A percentile compares a stretch with the other conserved stretches of the same genome.
Evolutionary conservation across 352 stramenopile genomes (phyloP).

Genomic region (Globisporangium takayamanum): DNA sequence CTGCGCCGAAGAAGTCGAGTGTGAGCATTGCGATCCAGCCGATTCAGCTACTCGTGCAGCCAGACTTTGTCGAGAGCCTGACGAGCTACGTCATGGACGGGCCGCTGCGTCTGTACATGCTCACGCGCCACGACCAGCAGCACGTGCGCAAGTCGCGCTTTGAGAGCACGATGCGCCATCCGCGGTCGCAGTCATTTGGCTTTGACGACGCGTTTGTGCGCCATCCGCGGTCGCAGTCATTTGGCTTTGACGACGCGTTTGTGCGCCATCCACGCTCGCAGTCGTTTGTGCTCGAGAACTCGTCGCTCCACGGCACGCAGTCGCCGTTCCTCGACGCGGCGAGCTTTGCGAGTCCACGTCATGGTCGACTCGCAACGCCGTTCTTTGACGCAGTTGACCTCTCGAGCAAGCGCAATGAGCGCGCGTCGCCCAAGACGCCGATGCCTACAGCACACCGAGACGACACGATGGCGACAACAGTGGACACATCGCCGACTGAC

Average conservation of each 20-base stretch:
- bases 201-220: neutral
- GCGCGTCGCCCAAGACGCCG: neutral
- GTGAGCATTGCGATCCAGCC: conserved; percentile 42
- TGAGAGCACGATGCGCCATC: conserved; percentile 1
- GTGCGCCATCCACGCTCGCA: conserved; percentile 11
- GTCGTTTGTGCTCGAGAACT: conserved; percentile 14
- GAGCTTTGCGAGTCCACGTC: conserved; percentile 13
- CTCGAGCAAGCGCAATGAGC: conserved; percentile 13
- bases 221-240: conserved; percentile 9
- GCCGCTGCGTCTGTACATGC: conserved; percentile 35
- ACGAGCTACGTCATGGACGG: conserved; percentile 54
- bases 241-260: conserved; percentile 8
- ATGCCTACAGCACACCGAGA: neutral
- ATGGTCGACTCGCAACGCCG: conserved; percentile 27
- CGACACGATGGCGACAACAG: neutral
- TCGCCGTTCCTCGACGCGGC: conserved; percentile 11
- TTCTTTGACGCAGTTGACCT: conserved; percentile 66
- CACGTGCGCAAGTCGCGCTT: conserved; percentile 2
- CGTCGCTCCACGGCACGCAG: conserved; percentile 4
- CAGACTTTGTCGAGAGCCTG: conserved; percentile 55
- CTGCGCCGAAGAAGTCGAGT: conserved; percentile 22
- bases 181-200: conserved; percentile 10
- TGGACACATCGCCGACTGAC: neutral
- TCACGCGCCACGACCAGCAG: conserved; percentile 2
- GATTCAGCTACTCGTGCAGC: conserved; percentile 44